Evolutionary conservation across 78 protist species (phyloP), one percentile per base, ranked within the genome.

Genomic region (Dictyostelium brefeldianum): DNA sequence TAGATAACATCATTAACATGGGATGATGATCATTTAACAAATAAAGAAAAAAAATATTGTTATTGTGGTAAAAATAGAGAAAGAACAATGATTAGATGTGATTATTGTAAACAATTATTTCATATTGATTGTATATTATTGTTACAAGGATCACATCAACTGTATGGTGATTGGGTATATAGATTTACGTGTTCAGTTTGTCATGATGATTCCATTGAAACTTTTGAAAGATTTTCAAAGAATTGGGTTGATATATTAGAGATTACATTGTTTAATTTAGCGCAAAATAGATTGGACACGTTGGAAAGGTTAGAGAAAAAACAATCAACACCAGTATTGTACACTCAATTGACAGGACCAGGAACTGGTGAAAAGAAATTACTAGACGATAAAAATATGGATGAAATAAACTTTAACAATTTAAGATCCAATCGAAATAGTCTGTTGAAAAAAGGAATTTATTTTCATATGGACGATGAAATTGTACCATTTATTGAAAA

Each of bases 191-290:
- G 92, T 31, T 77, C 84, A 17, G 83, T 87, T 50, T 87, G 92
- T n/a, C 62, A 57, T 6, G 73, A 65, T 25, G 73, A 65, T 29
- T 77, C 79, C 10, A 48, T 18, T 8, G 92, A 87, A 41, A 46
- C 92, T 17, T 87, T 87, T 25, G 92, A 87, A 31, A 74, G 92
- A 87, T 87, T 87, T 56, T 57, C 84, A 59, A 87, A 87, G 92
- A 87, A 87, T 64, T 77, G 69, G 80, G 92, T 74, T 20, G 92
- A 87, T 67, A 77, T 87, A 11, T 77, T 87, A 46, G 92, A 87
- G 29, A 87, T 87, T 47, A 80, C 81, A 31, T 29, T 87, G 50
- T 87, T 53, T 65, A 74, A 87, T 64, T 47, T 87, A 15, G 18
- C 17, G 48, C 51, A 20, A 41, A 43, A 43, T 0, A 29, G 17